Percentiles rank a stretch among this genome's conserved stretches.
These are phyloP conservation scores for Cyclotella sp. DNA, from an alignment of 108 stramenopile species.

Conservation along the genomic window DNA sequence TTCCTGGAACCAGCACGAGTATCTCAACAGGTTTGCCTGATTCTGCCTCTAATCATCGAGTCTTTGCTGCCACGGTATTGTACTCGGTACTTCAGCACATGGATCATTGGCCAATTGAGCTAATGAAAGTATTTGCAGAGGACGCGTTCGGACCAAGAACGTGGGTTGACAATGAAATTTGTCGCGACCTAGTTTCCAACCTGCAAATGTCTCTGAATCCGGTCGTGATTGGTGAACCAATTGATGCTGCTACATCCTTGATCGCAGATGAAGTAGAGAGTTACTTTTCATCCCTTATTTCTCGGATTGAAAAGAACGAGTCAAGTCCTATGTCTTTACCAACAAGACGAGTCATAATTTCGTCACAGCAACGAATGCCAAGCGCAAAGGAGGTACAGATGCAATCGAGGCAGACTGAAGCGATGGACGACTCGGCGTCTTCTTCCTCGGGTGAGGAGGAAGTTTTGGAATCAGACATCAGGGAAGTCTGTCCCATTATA, in stretches of 20 bases:
- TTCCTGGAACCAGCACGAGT: background rate
- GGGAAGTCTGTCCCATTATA: background rate
- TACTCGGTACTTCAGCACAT: slow-evolving; percentile 60
- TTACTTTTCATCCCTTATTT: slow-evolving; percentile 47
- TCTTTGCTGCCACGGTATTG: slow-evolving; percentile 66
- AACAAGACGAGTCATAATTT: background rate
- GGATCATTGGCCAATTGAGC: slow-evolving; percentile 76
- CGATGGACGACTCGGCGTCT: slow-evolving; percentile 15
- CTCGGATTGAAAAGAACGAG: slow-evolving; percentile 36
- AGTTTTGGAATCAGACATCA: slow-evolving; percentile 18
- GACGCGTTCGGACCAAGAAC: slow-evolving; percentile 76
- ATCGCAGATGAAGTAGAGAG: slow-evolving; percentile 27
- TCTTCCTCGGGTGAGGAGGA: slow-evolving; percentile 40
- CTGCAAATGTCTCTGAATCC: slow-evolving; percentile 32
- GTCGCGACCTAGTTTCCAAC: slow-evolving; percentile 67
- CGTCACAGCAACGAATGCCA: slow-evolving; percentile 1
- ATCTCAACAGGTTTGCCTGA: background rate
- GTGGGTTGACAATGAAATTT: slow-evolving; percentile 74
- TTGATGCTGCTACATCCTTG: slow-evolving; percentile 13
- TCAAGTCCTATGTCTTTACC: background rate
- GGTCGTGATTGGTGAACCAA: slow-evolving; percentile 19
- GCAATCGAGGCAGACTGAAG: slow-evolving; percentile 6
- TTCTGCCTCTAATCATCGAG: slow-evolving; percentile 14
- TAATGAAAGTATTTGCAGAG: slow-evolving; percentile 71
- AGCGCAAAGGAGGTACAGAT: slow-evolving; percentile 20